Base-by-base conservation (phyloP, 768 basidiomycete genomes). In the Daedaleopsis sinensis region DNA sequence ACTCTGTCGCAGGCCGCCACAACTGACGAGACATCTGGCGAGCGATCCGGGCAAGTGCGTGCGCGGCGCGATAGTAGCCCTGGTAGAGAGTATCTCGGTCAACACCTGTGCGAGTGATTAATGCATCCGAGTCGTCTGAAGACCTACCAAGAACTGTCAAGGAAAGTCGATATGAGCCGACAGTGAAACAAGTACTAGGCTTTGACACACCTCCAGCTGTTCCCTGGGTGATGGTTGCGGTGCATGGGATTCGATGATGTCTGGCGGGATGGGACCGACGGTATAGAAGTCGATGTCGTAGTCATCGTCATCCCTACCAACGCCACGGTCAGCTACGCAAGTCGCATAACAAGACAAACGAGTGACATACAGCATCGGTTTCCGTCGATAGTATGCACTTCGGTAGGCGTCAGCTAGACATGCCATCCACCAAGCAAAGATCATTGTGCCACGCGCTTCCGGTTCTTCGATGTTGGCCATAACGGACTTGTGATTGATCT, bases 401-500 rank as follows among this genome's bases (percentile, higher is more conserved):
- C 86, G 85, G 75, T 90, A 93, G 8, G 93, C 91, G 69, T 97
- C 95, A 37, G 84, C 81, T 49, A 94, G 78, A 73, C 89, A 91
- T 9, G 93, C 88, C 85, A 94, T 90, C 93, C 94, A 96, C 90
- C 94, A 95, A 1, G 93, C 89, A 70, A 93, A 94, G 54, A 91
- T 89, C 88, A 94, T 91, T 7, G 89, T 92, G 24, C 90, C 89
- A 55, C 89, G 85, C 52, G 80, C 85, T 68, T 93, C 91, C 43
- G 84, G 80, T 70, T 92, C 90, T 63, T 84, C 81, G 65, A 92
- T 90, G 60, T 80, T 84, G 11, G 83, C 80, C 78, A 90, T 86
- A 39, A 88, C 88, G 4, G 90, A 85, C 72, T 91, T 92, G 69
- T 92, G 90, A 74, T 93, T 93, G 72, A 93, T 91, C 91, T 93